Evolutionary conservation across 768 basidiomycete species (phyloP), one percentile per base, ranked within the genome.

Genomic region (Porphyrellus cyaneotinctus): DNA sequence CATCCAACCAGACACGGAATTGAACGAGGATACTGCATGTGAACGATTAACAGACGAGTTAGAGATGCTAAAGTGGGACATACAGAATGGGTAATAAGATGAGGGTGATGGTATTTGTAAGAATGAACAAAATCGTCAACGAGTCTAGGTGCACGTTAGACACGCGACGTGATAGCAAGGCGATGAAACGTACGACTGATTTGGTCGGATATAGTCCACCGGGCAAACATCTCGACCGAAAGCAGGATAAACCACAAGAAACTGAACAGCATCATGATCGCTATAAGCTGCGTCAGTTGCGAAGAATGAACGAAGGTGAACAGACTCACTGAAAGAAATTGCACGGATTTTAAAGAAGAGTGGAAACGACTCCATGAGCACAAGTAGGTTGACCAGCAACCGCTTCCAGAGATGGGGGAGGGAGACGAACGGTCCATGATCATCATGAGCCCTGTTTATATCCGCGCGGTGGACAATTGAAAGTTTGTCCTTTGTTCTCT

Each of bases 1-100:
- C 72, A 58, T 85, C 83, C 5, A 83, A 61, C 80, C 80, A 83
- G 14, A 68, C 59, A 35, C 80, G 72, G 43, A 82, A 84, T 36
- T 66, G 53, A 2, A 77, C 61, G 32, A 81, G 59, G 23, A 82
- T 66, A 53, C 81, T 82, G 38, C 20, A 33, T 5, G 23, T 23
- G 41, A 10, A 13, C 23, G 28, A 47, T 59, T 33, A 62, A 35
- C 11, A 17, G 46, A 13, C 3, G 9, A 12, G 37, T 38, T 8
- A n/a, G 15, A 11, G 14, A 9, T 12, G 43, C 43, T 45, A 63
- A 47, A 41, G 43, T 26, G 37, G 17, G 26, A 69, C 76, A 35
- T 48, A 78, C 79, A 81, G 61, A 14, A 75, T 47, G 37, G 78
- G 77, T 35, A 78, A 53, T 54, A 73, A 59, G 18, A 79, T 51